Percentiles rank a stretch among this genome's conserved stretches.
Evolutionary conservation across 108 stramenopile species (phyloP).

Genomic region (Skeletonema marinoi): DNA sequence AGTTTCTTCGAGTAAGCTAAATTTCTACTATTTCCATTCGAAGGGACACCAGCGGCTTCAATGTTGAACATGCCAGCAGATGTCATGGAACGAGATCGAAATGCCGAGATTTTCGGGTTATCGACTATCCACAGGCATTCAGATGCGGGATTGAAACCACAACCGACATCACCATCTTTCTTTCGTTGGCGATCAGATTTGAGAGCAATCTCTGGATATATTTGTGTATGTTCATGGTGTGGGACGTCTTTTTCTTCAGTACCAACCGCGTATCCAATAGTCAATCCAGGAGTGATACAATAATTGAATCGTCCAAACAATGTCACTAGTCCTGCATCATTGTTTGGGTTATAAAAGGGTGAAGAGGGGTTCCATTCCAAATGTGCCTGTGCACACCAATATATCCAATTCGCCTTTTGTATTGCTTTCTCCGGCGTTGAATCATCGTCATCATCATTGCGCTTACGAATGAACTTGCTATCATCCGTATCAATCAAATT

Average conservation of each 20-base stretch:
- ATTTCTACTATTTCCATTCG: conserved; percentile 4
- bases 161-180: conserved; percentile 15
- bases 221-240: conserved; percentile 55
- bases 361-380: conserved; percentile 71
- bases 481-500: conserved; percentile 34
- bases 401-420: conserved; percentile 59
- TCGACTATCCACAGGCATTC: conserved; percentile 47
- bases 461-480: conserved; percentile 13
- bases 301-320: conserved; percentile 45
- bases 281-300: conserved; percentile 82
- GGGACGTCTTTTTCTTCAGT: conserved; percentile 54
- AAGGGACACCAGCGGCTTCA: conserved; percentile 22
- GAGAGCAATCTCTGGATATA: conserved; percentile 28
- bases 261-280: conserved; percentile 77
- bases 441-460: conserved; percentile 28
- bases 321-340: conserved; percentile 35
- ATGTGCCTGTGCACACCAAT: conserved; percentile 77
- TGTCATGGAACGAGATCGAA: conserved; percentile 78
- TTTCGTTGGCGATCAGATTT: conserved; percentile 2
- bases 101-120: conserved; percentile 56
- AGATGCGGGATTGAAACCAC: conserved; percentile 47
- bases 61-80: conserved; percentile 82
- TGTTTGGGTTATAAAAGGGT: conserved; percentile 20
- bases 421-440: neutral
- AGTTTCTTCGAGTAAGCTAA: conserved; percentile 1